A percentile compares a stretch with the other conserved stretches of the same genome.
Evolutionary conservation across 2,329 filamentous ascomycete genomes (phyloP).

Genomic region (Boeremia lycopersici): DNA sequence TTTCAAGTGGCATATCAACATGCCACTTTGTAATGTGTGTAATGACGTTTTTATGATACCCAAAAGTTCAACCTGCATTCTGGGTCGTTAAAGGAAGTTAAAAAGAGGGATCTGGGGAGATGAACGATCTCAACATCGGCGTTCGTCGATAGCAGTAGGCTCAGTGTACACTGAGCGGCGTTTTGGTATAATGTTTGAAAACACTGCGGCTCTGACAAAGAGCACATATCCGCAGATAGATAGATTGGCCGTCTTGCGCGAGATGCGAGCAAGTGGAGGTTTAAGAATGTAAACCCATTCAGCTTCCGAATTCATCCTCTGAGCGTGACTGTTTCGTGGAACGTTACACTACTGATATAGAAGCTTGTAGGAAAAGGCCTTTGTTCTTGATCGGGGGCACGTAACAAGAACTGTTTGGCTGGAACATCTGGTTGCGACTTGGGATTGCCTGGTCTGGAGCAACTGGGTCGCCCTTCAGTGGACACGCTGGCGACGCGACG

Average conservation of each 20-base stretch:
- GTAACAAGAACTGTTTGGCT: too few relatives aligned
- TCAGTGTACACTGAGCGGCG: conserved; percentile 16
- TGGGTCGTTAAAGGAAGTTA: conserved; percentile 40
- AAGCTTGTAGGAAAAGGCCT: too few relatives aligned
- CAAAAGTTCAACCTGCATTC: conserved; percentile 52
- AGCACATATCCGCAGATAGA: conserved; percentile 3
- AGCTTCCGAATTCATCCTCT: conserved; percentile 2
- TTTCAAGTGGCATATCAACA: conserved; percentile 47
- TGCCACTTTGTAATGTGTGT: conserved; percentile 48
- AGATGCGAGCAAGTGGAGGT: conserved; percentile 8
- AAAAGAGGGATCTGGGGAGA: conserved; percentile 28
- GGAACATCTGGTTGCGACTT: too few relatives aligned
- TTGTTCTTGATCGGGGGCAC: too few relatives aligned
- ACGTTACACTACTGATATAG: too few relatives aligned
- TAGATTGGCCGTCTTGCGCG: neutral
- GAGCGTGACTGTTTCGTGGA: too few relatives aligned
- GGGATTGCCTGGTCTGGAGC: too few relatives aligned
- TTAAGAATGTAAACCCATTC: conserved; percentile 15
- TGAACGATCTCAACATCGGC: conserved; percentile 50
- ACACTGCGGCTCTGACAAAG: neutral
- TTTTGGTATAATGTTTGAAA: conserved; percentile 4
- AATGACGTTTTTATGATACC: conserved; percentile 50
- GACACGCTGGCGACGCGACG: neutral
- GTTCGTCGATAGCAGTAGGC: conserved; percentile 38
- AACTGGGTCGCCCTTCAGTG: too few relatives aligned